Evolutionary conservation across 2,329 filamentous ascomycete genomes (phyloP).

Genomic region (Triangularia setosa): DNA sequence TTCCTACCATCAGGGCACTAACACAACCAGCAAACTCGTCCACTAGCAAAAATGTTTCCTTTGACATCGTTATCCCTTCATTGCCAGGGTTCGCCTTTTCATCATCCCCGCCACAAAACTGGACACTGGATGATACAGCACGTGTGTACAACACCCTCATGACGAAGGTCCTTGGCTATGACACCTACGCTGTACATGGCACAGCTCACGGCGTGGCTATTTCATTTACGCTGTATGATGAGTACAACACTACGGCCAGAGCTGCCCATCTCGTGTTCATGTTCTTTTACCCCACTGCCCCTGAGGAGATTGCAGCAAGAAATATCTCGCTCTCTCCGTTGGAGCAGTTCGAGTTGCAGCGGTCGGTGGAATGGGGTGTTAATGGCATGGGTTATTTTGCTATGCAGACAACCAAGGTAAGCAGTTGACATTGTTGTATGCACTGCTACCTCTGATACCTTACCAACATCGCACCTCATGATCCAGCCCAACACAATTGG

Average conservation of each 20-base stretch:
- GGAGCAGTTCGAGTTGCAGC: slow-evolving; percentile 1
- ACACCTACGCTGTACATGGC: slow-evolving; percentile 10
- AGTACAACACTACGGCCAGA: slow-evolving; percentile 8
- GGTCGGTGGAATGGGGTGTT: slow-evolving; percentile 2
- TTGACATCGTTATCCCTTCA: slow-evolving; percentile 48
- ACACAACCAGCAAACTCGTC: not conserved
- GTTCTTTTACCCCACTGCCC: slow-evolving; percentile 9
- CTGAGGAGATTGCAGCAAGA: slow-evolving; percentile 2
- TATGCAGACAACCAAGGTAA: slow-evolving; percentile 13
- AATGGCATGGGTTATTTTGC: slow-evolving; percentile 10
- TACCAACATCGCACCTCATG: not conserved
- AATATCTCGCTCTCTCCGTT: slow-evolving; percentile 3
- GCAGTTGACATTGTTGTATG: not conserved
- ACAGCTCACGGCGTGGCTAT: slow-evolving; percentile 14
- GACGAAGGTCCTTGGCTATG: slow-evolving; percentile 15
- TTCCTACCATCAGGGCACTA: not conserved
- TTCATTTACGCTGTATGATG: slow-evolving; percentile 12
- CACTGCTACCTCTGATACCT: not conserved
- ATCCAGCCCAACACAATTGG: slow-evolving; percentile 23
- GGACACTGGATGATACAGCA: slow-evolving; percentile 13
- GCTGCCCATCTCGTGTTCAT: slow-evolving; percentile 13
- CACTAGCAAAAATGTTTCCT: slow-evolving; percentile 30
- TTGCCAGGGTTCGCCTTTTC: slow-evolving; percentile 49
- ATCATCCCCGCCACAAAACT: slow-evolving; percentile 39
- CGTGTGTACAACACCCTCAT: slow-evolving; percentile 17